Base-by-base conservation (phyloP, 805 yeast genomes). In the Henningerozyma blattae region DNA sequence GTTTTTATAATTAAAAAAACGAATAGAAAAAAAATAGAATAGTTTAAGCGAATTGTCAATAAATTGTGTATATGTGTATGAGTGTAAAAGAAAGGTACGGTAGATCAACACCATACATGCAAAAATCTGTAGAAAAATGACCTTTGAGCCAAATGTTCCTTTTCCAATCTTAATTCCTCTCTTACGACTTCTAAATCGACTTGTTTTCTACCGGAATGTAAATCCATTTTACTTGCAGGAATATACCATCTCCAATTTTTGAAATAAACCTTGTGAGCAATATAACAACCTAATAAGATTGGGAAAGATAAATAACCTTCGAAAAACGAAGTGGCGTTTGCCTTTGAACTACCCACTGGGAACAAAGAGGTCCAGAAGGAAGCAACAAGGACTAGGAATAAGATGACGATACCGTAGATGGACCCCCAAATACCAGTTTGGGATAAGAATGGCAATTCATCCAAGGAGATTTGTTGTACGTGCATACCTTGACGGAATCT, bases 341-440 rank as follows among this genome's bases (percentile, higher is more conserved):
- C 72, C 8, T 59, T 36, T 3, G 45, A 58, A 10, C 70, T 67
- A n/a, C 73, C 72, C 25, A 71, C 48, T 34, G 89, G 89, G 64
- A 64, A 80, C 32, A 80, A 59, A 3, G 87, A 83, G 35, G 75
- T 65, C 87, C 87, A 81, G 64, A 82, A 80, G 52, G 79, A 83
- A 26, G 84, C 80, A 32, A 71, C 59, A 30, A 82, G 58, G 31
- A 80, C 75, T 40, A 77, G 55, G 33, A 65, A 37, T 48, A 75
- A 68, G 35, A 82, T 58, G 7, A 57, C 19, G 18, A 69, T 50
- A 36, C 89, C 87, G 44, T 67, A 67, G 41, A 52, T 51, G 3
- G 87, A 75, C 28, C 87, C 87, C 37, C 46, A 57, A 27, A 74
- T 53, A 39, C 91, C 91, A 22, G 70, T 63, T 43, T 70, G 76